Conservation (phyloP, 345 rosid genomes). For the Toxicodendron radicans region DNA sequence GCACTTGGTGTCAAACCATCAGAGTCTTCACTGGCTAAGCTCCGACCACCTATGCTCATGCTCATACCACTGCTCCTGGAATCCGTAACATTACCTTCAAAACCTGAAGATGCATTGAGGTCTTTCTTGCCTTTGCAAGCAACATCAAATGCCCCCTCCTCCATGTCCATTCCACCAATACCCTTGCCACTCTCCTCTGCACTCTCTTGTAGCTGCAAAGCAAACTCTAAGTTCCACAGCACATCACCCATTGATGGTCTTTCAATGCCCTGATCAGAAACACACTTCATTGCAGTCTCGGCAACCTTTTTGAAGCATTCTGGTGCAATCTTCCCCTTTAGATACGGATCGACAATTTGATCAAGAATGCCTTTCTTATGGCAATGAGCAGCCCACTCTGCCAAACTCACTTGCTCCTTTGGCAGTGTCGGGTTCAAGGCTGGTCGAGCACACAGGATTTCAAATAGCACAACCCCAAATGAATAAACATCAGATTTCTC, state of each 20-base stretch:
- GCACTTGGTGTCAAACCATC: constrained; percentile 95
- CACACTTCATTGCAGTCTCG: constrained; percentile 97
- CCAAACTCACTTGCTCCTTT: constrained; percentile 96
- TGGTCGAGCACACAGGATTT: constrained; percentile 91
- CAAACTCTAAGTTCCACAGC: constrained; percentile 97
- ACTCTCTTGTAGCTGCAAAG: constrained; percentile 93
- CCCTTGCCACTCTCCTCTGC: constrained; percentile 86
- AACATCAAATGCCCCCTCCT: constrained; percentile 50
- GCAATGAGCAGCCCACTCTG: constrained; percentile 98
- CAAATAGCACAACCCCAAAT: constrained; percentile 92
- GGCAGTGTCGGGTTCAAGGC: constrained; percentile 86
- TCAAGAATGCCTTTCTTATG: constrained; percentile 90
- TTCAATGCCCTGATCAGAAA: constrained; percentile 83
- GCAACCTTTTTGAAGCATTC: constrained; percentile 97
- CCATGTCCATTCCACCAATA: constrained; percentile 45
- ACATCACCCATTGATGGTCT: constrained; percentile 99
- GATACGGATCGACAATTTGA: constrained; percentile 79
- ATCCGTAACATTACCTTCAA: constrained; percentile 65
- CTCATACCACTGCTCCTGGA: constrained; percentile 92
- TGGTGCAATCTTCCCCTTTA: constrained; percentile 82
- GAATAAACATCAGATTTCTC: constrained; percentile 97
- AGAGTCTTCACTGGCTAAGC: constrained; percentile 93
- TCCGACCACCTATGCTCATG: constrained; percentile 93
- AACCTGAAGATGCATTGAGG: constrained; percentile 44
- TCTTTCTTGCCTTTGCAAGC: constrained; percentile 69